phyloP scores from a whole-genome alignment of 1,284 basidiomycete species.

The Irpex sp. region DNA sequence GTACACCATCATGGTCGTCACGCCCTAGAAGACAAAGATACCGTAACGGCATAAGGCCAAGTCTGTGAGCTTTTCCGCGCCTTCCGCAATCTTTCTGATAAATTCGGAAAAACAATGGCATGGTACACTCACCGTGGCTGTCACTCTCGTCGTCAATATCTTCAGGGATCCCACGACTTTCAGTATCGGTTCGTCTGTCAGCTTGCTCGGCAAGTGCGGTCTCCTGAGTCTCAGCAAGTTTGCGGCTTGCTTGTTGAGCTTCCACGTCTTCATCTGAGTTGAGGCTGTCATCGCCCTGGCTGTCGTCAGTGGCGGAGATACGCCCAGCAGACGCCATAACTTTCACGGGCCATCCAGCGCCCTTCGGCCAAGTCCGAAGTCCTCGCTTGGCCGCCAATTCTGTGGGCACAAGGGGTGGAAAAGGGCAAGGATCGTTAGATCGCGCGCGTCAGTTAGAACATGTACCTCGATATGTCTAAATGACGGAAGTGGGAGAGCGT shows the following conservation, averaged over 20 bases:
- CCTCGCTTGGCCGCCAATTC: constrained; percentile 33
- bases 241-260: constrained; percentile 17
- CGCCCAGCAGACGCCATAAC: constrained; percentile 7
- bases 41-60: background rate
- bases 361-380: constrained; percentile 34
- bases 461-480: constrained; percentile 1
- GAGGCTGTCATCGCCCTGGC: background rate
- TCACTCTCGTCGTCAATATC: background rate
- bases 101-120: background rate
- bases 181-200: constrained; percentile 16
- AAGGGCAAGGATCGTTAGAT: background rate
- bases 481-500: constrained; percentile 1
- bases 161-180: constrained; percentile 17
- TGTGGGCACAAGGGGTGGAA: constrained; percentile 10
- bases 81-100: background rate
- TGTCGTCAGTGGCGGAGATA: constrained; percentile 10
- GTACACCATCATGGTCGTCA: background rate
- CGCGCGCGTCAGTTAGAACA: background rate
- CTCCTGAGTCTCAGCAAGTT: constrained; percentile 24
- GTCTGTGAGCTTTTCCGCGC: background rate
- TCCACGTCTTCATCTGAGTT: constrained; percentile 4
- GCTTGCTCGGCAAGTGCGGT: constrained; percentile 23
- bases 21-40: background rate
- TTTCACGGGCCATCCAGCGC: constrained; percentile 30
- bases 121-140: background rate